phyloP scores from a whole-genome alignment of 176 grass and related monocot genomes.

The Carex littledalei region DNA sequence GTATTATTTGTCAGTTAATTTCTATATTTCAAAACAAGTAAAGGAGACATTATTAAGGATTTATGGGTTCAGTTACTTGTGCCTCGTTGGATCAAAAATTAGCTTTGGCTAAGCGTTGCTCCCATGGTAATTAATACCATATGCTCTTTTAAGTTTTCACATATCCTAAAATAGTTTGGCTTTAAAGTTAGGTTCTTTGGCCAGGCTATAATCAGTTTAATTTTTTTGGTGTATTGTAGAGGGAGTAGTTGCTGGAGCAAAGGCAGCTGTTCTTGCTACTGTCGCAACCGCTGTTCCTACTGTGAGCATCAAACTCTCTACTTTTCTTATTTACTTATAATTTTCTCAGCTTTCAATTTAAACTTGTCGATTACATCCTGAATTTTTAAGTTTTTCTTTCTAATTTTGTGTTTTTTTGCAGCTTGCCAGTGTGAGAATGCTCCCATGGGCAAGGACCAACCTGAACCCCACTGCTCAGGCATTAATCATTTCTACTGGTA shows the following conservation, averaged over 20 bases:
- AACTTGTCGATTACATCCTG: not conserved
- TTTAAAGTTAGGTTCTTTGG: not conserved
- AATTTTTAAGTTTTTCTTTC: not conserved
- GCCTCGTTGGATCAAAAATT: slow-evolving; percentile 57
- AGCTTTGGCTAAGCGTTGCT: slow-evolving; percentile 60
- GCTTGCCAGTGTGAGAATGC: slow-evolving; percentile 77
- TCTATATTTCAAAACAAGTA: not conserved
- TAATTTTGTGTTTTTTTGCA: slow-evolving; percentile 5
- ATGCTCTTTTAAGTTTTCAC: too few relatives aligned
- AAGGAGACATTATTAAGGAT: not conserved
- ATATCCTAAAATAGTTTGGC: not conserved
- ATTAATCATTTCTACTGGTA: slow-evolving; percentile 57
- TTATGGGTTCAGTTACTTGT: slow-evolving; percentile 37
- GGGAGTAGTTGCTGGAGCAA: slow-evolving; percentile 46
- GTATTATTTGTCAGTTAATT: not conserved
- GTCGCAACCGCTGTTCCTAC: slow-evolving; percentile 57
- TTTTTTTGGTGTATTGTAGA: slow-evolving; percentile 20
- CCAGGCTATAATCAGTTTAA: not conserved
- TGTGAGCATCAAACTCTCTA: slow-evolving; percentile 6
- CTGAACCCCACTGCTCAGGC: slow-evolving; percentile 68
- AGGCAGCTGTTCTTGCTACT: slow-evolving; percentile 54
- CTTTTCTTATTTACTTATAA: not conserved
- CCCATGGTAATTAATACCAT: slow-evolving; percentile 29
- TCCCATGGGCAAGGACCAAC: slow-evolving; percentile 57
- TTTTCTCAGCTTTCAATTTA: not conserved